Conservation (phyloP, 225 moss, liverwort and hornwort genomes). For the Pleurozium schreberi region DNA sequence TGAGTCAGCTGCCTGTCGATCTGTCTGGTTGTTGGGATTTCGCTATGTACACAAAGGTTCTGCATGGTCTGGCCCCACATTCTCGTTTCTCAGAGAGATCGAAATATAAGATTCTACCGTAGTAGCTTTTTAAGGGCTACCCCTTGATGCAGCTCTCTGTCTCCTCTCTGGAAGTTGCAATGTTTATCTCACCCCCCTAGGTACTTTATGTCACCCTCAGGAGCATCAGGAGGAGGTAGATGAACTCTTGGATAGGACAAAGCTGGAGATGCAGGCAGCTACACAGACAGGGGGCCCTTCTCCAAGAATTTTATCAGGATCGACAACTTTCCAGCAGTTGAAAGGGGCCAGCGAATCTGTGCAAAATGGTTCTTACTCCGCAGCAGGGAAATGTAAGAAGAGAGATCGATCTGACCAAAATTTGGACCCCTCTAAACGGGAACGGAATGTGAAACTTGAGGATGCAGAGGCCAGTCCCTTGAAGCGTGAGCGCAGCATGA, state of each 20-base stretch:
- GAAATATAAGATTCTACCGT: not conserved
- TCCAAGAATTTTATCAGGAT: conserved; percentile 90
- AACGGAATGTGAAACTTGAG: conserved; percentile 78
- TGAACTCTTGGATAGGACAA: conserved; percentile 94
- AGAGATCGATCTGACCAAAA: conserved; percentile 83
- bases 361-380: conserved; percentile 63
- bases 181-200: conserved; percentile 8
- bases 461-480: conserved; percentile 88
- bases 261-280: conserved; percentile 99
- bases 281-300: conserved; percentile 96
- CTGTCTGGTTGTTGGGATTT: not conserved
- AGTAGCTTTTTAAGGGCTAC: not conserved
- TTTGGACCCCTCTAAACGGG: conserved; percentile 78
- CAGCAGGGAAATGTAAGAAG: conserved; percentile 82
- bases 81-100: not conserved
- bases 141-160: not conserved
- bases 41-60: not conserved
- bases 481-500: conserved; percentile 99
- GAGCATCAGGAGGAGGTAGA: conserved; percentile 99
- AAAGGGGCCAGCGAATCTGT: conserved; percentile 56
- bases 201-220: conserved; percentile 38
- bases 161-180: not conserved
- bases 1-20: not conserved
- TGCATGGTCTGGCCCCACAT: not conserved
- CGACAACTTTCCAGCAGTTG: conserved; percentile 62